These are phyloP conservation scores for Vitis vinifera DNA, from an alignment of 164 flowering plant genomes.

Conservation along the genomic window DNA sequence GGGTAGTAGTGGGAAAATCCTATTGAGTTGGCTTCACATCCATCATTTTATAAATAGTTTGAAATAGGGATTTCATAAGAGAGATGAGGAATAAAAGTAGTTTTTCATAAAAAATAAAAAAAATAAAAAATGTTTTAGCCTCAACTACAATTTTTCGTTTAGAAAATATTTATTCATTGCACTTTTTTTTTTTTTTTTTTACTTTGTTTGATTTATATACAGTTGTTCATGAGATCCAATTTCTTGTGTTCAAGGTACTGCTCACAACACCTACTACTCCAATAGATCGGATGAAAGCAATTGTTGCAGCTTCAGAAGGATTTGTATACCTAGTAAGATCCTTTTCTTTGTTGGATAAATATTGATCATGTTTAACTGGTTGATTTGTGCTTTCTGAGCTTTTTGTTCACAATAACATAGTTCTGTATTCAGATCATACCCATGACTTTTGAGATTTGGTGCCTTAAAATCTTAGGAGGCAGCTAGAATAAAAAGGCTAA, in stretches of 20 bases:
- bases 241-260: constrained; percentile 55
- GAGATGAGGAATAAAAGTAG: too few relatives aligned
- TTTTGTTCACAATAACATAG: not conserved
- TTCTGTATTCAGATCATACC: not conserved
- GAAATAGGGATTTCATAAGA: too few relatives aligned
- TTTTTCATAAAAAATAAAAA: too few relatives aligned
- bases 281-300: constrained; percentile 70
- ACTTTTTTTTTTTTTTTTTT: too few relatives aligned
- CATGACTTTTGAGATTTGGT: not conserved
- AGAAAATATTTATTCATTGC: too few relatives aligned
- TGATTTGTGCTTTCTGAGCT: not conserved
- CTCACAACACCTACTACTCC: constrained; percentile 96
- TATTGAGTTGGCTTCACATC: too few relatives aligned
- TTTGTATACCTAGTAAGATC: constrained; percentile 85
- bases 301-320: constrained; percentile 86
- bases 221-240: not conserved
- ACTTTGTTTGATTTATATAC: too few relatives aligned
- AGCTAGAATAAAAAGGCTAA: too few relatives aligned
- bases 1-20: too few relatives aligned
- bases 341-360: constrained; percentile 1
- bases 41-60: too few relatives aligned
- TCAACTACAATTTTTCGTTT: too few relatives aligned
- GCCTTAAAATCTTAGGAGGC: not conserved
- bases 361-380: not conserved
- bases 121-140: too few relatives aligned